Evolutionary conservation across 1,284 basidiomycete species (phyloP), one percentile per base, ranked within the genome.

Genomic region (Vanrija humicola): DNA sequence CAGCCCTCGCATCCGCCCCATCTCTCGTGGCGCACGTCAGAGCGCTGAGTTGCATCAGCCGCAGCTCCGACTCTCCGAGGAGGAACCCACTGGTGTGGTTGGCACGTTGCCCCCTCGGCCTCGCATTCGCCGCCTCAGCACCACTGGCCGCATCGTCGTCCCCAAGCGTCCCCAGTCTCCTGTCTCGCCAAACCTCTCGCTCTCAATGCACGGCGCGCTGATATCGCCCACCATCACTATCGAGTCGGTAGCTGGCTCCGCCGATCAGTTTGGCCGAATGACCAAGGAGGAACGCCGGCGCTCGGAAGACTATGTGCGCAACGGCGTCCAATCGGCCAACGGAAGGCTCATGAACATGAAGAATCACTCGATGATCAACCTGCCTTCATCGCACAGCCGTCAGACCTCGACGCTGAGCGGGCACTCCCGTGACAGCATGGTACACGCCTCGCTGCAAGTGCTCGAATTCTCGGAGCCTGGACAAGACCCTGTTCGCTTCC

Each of bases 391-490:
- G 6, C 34, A 34, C 34, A 58, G 47, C 38, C 46, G 59, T 1
- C 59, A 55, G 12, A 42, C 65, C 3, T 63, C 67, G 23, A 48
- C 63, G 12, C 62, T 61, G 42, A 59, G 64, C 21, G 60, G 59
- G 18, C 56, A 47, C n/a, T 64, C 64, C 9, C 59, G 54, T 26
- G 60, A 62, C 50, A 59, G 61, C 47, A 47, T 61, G 43, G 26
- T 83, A 65, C 83, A 82, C 66, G 80, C 80, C n/a, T 80, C 83
- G 28, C 79, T 87, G 46, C 87, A 88, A 77, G 85, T 87, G 43
- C 79, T 97, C 38, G 83, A 92, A 45, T 84, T 96, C 48, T 79
- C 81, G 61, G 90, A 93, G 76, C 84, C 87, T 54, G 91, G 90
- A 46, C 87, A 88, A 76, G 80, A 86, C 3, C 79, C 86, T 5